A percentile compares a stretch with the other conserved stretches of the same genome.
phyloP scores from a whole-genome alignment of 2,329 filamentous ascomycete species.

The Sphaceloma murrayae region DNA sequence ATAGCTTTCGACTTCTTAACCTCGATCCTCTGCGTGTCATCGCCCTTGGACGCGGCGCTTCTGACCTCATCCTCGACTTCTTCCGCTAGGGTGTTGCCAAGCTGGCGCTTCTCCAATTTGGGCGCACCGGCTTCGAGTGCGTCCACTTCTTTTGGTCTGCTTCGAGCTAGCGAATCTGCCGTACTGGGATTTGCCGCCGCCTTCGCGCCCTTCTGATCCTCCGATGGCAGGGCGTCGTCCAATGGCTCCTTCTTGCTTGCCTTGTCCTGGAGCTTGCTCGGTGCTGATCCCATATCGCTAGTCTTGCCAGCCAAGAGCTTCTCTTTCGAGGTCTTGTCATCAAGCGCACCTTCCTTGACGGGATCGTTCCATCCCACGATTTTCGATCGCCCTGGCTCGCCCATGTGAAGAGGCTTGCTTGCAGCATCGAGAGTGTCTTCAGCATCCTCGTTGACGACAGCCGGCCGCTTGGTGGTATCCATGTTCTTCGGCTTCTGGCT shows the following conservation, averaged over 20 bases:
- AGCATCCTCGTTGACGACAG: conserved; percentile 6
- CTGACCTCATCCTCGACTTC: conserved; percentile 1
- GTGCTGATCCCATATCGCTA: neutral
- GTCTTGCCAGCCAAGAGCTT: conserved; percentile 4
- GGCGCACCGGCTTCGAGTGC: neutral
- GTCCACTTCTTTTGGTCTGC: conserved; percentile 12
- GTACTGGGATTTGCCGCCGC: neutral
- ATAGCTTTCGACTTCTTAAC: conserved; percentile 8
- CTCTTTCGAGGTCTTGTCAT: conserved; percentile 15
- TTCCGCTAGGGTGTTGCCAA: neutral
- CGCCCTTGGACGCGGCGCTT: neutral
- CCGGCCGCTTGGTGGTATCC: conserved; percentile 3
- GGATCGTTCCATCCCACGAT: conserved; percentile 20
- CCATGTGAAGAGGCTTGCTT: conserved; percentile 11
- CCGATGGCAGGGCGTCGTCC: neutral
- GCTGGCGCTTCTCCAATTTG: conserved; percentile 16
- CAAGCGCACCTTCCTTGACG: conserved; percentile 19
- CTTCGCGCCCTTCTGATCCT: neutral
- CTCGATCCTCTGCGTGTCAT: conserved; percentile 1
- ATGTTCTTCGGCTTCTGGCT: conserved; percentile 14
- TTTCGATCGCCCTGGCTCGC: conserved; percentile 20
- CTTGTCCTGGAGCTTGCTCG: neutral
- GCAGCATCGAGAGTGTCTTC: conserved; percentile 12
- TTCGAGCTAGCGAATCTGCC: neutral
- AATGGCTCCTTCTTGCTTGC: conserved; percentile 4